Percentiles rank a stretch among this genome's conserved stretches.
Evolutionary conservation across 768 basidiomycete species (phyloP).

Genomic region (Auriscalpium vulgare): DNA sequence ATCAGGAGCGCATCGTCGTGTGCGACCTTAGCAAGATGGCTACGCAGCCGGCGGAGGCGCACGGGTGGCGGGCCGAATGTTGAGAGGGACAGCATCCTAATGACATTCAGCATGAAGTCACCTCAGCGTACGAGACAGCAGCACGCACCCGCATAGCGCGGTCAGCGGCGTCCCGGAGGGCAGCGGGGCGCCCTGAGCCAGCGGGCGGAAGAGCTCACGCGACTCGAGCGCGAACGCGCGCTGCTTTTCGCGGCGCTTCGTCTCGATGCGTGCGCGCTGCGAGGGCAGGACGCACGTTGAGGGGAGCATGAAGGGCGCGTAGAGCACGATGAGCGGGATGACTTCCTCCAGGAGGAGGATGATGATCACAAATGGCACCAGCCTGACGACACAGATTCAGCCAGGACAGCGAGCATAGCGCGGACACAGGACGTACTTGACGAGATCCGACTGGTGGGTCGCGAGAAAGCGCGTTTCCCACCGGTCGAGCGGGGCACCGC

Average conservation of each 20-base stretch:
- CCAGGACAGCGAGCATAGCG: slow-evolving; percentile 5
- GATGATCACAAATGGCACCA: slow-evolving; percentile 73
- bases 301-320: slow-evolving; percentile 76
- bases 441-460: slow-evolving; percentile 57
- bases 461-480: slow-evolving; percentile 63
- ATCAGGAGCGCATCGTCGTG: slow-evolving; percentile 59
- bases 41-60: slow-evolving; percentile 28
- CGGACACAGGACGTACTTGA: slow-evolving; percentile 43
- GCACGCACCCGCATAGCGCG: slow-evolving; percentile 52
- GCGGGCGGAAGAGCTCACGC: slow-evolving; percentile 14
- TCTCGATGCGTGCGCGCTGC: slow-evolving; percentile 58
- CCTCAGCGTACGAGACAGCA: not conserved
- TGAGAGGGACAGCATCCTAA: slow-evolving; percentile 30
- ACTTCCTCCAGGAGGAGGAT: slow-evolving; percentile 72
- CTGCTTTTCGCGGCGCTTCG: slow-evolving; percentile 41
- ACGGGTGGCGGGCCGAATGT: slow-evolving; percentile 30
- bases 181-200: slow-evolving; percentile 10
- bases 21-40: slow-evolving; percentile 33
- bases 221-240: slow-evolving; percentile 16
- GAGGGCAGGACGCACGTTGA: slow-evolving; percentile 82
- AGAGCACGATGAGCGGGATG: slow-evolving; percentile 78
- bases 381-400: slow-evolving; percentile 30
- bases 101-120: not conserved
- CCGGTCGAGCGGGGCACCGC: slow-evolving; percentile 57
- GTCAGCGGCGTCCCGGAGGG: slow-evolving; percentile 21